Percentiles rank a stretch among this genome's conserved stretches.
Conservation (phyloP, 345 rosid species). For the Hirschfeldia incana region DNA sequence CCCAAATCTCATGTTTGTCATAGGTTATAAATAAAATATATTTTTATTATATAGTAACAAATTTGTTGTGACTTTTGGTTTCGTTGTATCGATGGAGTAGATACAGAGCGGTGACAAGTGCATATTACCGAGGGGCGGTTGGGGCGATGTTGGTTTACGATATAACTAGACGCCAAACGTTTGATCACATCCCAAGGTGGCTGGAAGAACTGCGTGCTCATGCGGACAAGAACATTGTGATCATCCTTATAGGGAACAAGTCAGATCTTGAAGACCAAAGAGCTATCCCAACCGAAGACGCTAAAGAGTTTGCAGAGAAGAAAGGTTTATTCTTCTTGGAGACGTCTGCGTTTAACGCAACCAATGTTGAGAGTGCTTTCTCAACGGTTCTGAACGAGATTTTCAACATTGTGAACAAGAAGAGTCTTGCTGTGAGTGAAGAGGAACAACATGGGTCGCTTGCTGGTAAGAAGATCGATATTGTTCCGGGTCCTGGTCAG, state of each 20-base stretch:
- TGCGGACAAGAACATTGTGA: conserved; percentile 80
- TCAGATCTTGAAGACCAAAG: conserved; percentile 67
- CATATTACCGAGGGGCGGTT: conserved; percentile 81
- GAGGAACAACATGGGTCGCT: conserved; percentile 53
- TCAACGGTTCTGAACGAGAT: conserved; percentile 69
- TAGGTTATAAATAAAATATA: background rate
- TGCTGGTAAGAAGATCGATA: conserved; percentile 63
- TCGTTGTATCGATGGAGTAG: conserved; percentile 34
- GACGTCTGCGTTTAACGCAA: conserved; percentile 68
- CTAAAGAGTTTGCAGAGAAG: conserved; percentile 76
- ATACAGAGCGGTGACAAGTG: conserved; percentile 83
- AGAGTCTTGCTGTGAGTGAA: conserved; percentile 58
- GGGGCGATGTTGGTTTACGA: conserved; percentile 86
- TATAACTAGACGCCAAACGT: conserved; percentile 71
- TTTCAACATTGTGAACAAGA: conserved; percentile 73
- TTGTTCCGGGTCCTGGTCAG: conserved; percentile 74
- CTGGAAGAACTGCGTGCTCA: conserved; percentile 77
- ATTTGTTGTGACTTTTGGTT: conserved; percentile 6
- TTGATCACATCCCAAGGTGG: conserved; percentile 86
- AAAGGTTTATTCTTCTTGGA: conserved; percentile 81
- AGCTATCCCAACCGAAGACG: conserved; percentile 63
- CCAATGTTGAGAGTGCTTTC: conserved; percentile 70
- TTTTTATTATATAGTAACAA: background rate
- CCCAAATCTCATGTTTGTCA: background rate
- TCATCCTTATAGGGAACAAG: conserved; percentile 75